phyloP scores from a whole-genome alignment of 441 rosid species.

The Flueggea neowawraea region DNA sequence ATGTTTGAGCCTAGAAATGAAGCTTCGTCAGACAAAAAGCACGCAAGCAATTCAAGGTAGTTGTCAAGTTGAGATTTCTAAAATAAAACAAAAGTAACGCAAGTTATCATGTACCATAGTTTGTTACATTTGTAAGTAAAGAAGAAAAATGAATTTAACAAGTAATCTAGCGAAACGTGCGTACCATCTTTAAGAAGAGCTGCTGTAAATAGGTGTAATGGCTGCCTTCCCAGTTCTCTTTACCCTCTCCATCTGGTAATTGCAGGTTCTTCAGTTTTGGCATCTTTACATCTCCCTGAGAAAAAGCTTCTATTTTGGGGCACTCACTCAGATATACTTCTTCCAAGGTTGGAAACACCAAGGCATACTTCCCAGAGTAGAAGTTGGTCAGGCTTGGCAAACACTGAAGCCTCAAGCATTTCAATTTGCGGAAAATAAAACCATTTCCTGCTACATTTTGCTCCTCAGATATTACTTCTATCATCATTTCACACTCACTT shows the following conservation, averaged over 20 bases:
- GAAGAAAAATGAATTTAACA: no score
- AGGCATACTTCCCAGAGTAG: background rate
- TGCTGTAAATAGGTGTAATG: no score
- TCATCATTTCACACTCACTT: background rate
- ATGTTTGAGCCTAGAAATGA: no score
- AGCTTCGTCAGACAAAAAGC: no score
- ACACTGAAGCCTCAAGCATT: background rate
- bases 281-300: background rate
- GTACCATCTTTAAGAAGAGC: no score
- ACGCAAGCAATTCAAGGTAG: no score
- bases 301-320: background rate
- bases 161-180: no score
- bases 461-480: background rate
- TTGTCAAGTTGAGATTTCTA: no score
- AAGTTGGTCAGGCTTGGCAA: constrained; percentile 2
- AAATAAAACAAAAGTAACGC: no score
- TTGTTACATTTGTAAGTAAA: no score
- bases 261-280: background rate
- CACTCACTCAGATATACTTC: background rate
- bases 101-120: no score
- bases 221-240: background rate
- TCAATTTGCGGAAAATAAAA: background rate
- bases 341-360: background rate
- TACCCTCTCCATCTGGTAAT: background rate
- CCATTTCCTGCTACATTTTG: background rate